These are phyloP conservation scores for Fraxinus nigra DNA, from an alignment of 305 asterid species.

Conservation along the genomic window DNA sequence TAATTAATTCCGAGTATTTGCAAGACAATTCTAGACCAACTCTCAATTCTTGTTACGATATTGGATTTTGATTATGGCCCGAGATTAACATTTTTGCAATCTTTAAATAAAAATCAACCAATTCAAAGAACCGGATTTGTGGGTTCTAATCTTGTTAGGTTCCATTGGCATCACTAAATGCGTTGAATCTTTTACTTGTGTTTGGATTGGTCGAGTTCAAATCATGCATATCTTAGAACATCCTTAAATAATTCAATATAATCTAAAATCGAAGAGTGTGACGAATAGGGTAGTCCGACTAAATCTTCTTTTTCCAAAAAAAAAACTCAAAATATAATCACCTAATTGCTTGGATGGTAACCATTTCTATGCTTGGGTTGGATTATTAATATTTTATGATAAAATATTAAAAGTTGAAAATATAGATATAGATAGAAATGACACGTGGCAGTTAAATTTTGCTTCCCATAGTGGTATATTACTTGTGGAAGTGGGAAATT, in stretches of 20 bases:
- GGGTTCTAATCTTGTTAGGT: neutral
- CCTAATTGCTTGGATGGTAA: neutral
- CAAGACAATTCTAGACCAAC: neutral
- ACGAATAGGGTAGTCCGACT: neutral
- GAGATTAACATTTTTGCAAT: neutral
- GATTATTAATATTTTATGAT: no score
- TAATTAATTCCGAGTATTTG: neutral
- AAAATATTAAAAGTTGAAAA: neutral
- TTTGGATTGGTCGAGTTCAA: neutral
- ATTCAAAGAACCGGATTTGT: neutral
- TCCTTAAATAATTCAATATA: neutral
- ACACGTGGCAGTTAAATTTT: conserved; percentile 20
- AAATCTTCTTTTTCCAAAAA: neutral
- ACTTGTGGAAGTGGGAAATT: conserved; percentile 22
- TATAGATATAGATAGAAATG: neutral
- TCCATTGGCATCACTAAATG: neutral
- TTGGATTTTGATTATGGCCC: neutral
- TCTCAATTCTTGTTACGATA: neutral
- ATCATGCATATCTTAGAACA: neutral
- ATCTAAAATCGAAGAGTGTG: neutral
- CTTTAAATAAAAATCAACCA: neutral
- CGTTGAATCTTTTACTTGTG: neutral
- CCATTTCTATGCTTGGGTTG: no score
- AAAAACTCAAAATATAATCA: neutral
- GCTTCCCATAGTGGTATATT: conserved; percentile 26